These are phyloP conservation scores for Erysimum pusillum DNA, from an alignment of 441 rosid genomes.

Conservation along the genomic window DNA sequence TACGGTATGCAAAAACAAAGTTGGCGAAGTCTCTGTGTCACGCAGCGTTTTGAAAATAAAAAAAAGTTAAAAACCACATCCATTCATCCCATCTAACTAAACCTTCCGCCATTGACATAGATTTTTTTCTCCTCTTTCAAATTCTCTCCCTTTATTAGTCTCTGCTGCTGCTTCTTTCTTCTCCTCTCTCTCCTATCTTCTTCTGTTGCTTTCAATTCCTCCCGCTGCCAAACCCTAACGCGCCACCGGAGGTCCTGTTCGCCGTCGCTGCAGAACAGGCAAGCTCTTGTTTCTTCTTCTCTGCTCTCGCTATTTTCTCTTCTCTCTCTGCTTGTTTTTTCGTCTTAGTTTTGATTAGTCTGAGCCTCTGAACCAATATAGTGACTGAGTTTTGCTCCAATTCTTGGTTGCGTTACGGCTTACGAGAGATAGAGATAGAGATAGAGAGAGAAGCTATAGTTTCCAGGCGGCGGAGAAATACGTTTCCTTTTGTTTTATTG, in stretches of 20 bases:
- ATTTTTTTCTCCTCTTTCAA: slow-evolving; percentile 27
- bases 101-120: slow-evolving; percentile 31
- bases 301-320: neutral
- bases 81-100: neutral
- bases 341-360: neutral
- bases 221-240: slow-evolving; percentile 36
- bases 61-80: slow-evolving; percentile 3
- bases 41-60: slow-evolving; percentile 29
- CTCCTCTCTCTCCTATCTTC: slow-evolving; percentile 7
- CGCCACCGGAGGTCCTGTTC: slow-evolving; percentile 27
- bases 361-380: neutral
- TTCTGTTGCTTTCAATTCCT: slow-evolving; percentile 42
- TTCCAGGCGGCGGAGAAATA: neutral
- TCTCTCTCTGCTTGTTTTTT: neutral
- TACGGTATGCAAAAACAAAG: slow-evolving; percentile 12
- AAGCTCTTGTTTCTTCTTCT: slow-evolving; percentile 10
- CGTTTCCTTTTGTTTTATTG: neutral
- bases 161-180: neutral
- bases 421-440: neutral
- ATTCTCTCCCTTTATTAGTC: neutral
- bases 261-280: slow-evolving; percentile 46
- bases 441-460: slow-evolving; percentile 5
- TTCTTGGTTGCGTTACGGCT: slow-evolving; percentile 3
- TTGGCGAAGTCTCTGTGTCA: neutral
- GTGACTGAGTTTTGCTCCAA: neutral